Conservation (phyloP, 164 flowering plant species). For the Magnolia kwangsiensis region DNA sequence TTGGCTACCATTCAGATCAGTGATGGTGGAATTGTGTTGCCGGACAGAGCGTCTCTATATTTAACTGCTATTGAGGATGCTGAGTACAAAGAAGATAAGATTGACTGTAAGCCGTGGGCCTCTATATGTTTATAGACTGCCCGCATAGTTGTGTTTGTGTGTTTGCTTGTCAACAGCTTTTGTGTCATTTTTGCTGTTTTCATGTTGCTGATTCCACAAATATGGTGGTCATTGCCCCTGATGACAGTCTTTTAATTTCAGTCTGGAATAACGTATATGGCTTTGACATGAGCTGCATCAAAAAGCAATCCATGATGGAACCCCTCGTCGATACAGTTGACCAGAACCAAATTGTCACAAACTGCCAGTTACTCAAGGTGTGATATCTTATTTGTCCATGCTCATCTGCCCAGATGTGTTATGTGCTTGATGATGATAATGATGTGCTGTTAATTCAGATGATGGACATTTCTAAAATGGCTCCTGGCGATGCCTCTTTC, state of each 20-base stretch:
- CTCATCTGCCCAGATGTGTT: background rate
- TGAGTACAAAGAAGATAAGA: conserved; percentile 96
- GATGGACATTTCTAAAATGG: conserved; percentile 96
- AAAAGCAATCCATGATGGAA: conserved; percentile 87
- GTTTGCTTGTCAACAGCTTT: background rate
- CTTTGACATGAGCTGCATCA: conserved; percentile 96
- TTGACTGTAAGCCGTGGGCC: conserved; percentile 65
- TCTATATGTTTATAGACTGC: background rate
- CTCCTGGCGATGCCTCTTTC: conserved; percentile 88
- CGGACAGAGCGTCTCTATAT: conserved; percentile 84
- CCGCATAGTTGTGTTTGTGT: background rate
- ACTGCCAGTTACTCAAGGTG: conserved; percentile 81
- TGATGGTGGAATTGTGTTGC: conserved; percentile 67
- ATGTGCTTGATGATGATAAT: background rate
- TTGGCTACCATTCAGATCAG: conserved; percentile 37
- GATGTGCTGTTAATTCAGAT: conserved; percentile 41
- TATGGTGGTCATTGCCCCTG: background rate
- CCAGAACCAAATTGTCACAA: conserved; percentile 89
- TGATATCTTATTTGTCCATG: background rate
- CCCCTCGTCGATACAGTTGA: conserved; percentile 98
- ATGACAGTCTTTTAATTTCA: conserved; percentile 24
- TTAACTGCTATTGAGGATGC: conserved; percentile 98
- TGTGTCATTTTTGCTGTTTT: background rate
- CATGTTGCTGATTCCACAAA: background rate
- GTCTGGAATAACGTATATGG: conserved; percentile 97